These are phyloP conservation scores for Lichtheimia corymbifera DNA, from an alignment of 371 early-diverging fungal genomes.

Conservation along the genomic window DNA sequence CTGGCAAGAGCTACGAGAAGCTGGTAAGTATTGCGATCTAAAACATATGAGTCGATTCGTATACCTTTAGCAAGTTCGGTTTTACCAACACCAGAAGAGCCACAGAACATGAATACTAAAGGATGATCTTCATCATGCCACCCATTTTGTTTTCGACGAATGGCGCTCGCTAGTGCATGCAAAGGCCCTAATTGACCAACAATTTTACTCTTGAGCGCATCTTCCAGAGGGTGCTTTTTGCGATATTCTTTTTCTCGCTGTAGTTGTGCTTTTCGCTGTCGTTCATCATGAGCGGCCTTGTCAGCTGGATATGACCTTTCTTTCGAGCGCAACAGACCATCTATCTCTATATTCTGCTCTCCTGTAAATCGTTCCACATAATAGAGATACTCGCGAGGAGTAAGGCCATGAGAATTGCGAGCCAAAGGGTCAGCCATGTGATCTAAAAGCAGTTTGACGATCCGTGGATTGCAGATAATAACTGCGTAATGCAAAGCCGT, in stretches of 20 bases:
- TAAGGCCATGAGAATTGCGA: conserved; percentile 44
- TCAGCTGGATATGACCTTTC: conserved; percentile 37
- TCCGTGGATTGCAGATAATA: conserved; percentile 55
- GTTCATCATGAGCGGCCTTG: conserved; percentile 47
- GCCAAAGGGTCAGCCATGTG: conserved; percentile 59
- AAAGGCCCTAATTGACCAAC: conserved; percentile 73
- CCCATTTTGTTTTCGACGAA: conserved; percentile 67
- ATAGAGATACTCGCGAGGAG: conserved; percentile 50
- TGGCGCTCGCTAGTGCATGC: conserved; percentile 60
- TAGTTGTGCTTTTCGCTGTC: conserved; percentile 35
- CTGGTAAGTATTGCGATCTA: conserved; percentile 23
- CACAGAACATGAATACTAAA: conserved; percentile 72
- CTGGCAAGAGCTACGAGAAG: conserved; percentile 40
- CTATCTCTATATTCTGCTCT: conserved; percentile 45
- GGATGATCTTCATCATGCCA: conserved; percentile 70
- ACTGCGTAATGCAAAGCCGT: conserved; percentile 71
- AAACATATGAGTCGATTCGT: conserved; percentile 11
- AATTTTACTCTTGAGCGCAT: conserved; percentile 46
- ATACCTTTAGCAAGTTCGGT: conserved; percentile 72
- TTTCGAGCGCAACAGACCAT: conserved; percentile 37
- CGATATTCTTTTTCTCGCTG: conserved; percentile 54
- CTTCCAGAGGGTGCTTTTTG: conserved; percentile 57
- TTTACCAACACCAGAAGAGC: conserved; percentile 76
- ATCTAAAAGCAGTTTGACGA: conserved; percentile 63
- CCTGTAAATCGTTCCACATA: conserved; percentile 53